These are phyloP conservation scores for Cylindrodendrum hubeiense DNA, from an alignment of 2,329 filamentous ascomycete species.

Conservation along the genomic window DNA sequence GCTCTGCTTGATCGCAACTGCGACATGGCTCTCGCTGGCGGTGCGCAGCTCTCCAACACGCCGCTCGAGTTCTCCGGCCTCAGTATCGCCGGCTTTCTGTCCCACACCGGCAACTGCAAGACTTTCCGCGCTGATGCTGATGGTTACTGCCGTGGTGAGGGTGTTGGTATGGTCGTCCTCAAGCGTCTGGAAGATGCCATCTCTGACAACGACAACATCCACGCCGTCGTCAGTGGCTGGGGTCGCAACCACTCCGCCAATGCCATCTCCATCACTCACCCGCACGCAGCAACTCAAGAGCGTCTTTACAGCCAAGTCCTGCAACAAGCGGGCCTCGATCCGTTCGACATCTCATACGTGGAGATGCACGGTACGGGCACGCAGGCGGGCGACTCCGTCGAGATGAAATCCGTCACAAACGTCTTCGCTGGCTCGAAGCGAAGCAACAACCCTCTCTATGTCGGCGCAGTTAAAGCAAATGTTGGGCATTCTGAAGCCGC, in stretches of 20 bases:
- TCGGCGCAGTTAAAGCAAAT: constrained; percentile 75
- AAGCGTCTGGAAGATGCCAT: constrained; percentile 60
- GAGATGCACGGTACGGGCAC: constrained; percentile 95
- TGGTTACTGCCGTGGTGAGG: constrained; percentile 67
- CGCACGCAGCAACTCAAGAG: constrained; percentile 72
- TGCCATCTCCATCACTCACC: constrained; percentile 77
- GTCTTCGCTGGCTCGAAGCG: constrained; percentile 61
- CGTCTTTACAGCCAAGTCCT: constrained; percentile 73
- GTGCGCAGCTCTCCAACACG: constrained; percentile 75
- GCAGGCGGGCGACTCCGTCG: constrained; percentile 84
- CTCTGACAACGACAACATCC: constrained; percentile 72
- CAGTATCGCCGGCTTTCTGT: constrained; percentile 73
- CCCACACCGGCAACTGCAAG: constrained; percentile 54
- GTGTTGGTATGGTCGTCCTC: constrained; percentile 58
- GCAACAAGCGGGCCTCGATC: constrained; percentile 78
- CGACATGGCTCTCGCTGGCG: constrained; percentile 85
- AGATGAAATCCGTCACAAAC: constrained; percentile 83
- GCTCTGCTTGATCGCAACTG: constrained; percentile 77
- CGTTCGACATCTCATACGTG: constrained; percentile 82
- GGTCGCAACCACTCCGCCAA: constrained; percentile 79
- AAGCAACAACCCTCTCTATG: constrained; percentile 64
- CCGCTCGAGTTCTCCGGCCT: constrained; percentile 74
- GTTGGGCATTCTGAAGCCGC: constrained; percentile 74
- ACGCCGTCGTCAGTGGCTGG: constrained; percentile 71
- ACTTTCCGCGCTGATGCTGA: constrained; percentile 69